Conservation (phyloP, 208 protist genomes). For the Acanthamoeba culbertsoni region DNA sequence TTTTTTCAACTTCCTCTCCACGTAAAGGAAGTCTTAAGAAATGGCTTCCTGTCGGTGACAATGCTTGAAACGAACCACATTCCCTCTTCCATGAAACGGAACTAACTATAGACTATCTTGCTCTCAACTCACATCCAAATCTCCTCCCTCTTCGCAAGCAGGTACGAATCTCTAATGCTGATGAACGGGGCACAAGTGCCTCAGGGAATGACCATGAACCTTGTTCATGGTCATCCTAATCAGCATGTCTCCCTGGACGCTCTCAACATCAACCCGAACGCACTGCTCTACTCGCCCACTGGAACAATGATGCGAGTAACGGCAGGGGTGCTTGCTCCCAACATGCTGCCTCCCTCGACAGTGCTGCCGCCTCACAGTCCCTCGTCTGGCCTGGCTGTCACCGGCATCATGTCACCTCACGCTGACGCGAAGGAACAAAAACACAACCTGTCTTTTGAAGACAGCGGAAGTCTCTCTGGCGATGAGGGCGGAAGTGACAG, state of each 20-base stretch:
- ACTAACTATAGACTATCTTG: not conserved
- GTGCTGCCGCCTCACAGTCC: not conserved
- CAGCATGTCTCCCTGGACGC: not conserved
- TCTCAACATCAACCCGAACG: not conserved
- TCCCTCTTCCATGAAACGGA: not conserved
- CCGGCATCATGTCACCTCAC: not conserved
- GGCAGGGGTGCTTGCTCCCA: not conserved
- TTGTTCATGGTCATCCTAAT: not conserved
- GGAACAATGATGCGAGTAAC: not conserved
- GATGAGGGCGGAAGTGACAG: not conserved
- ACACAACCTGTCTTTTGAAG: not conserved
- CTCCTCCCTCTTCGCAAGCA: too few relatives aligned
- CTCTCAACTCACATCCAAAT: not conserved
- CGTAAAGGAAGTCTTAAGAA: too few relatives aligned
- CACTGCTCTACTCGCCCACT: not conserved
- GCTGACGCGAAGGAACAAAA: not conserved
- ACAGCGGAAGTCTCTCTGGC: not conserved
- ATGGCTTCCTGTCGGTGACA: too few relatives aligned
- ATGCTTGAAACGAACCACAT: too few relatives aligned
- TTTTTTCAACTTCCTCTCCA: too few relatives aligned
- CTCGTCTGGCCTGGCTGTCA: not conserved
- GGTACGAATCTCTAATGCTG: not conserved
- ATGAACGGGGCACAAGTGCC: not conserved
- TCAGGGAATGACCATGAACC: not conserved
- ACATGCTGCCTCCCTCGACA: not conserved